Conservation (phyloP, 495 filamentous ascomycete species). For the Apiosordaria backusii region DNA sequence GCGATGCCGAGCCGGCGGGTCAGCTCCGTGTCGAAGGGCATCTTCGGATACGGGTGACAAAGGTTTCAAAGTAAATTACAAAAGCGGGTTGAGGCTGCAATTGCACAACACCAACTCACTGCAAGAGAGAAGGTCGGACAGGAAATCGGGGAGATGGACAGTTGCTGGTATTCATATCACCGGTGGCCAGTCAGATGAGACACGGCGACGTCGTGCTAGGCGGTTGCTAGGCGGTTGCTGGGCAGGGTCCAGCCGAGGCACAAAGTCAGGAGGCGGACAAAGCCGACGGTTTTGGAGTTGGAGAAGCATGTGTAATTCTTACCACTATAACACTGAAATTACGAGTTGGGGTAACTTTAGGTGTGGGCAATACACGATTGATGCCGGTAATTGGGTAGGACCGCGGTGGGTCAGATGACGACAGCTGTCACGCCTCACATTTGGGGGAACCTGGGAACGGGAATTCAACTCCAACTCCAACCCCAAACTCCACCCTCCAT, state of each 20-base stretch:
- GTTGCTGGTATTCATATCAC: not conserved
- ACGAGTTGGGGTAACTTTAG: not conserved
- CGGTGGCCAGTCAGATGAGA: conserved; percentile 9
- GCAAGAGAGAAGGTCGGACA: not conserved
- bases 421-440: not conserved
- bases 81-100: not conserved
- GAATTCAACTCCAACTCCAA: not conserved
- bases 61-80: not conserved
- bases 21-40: conserved; percentile 91
- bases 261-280: conserved; percentile 1
- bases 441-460: not conserved
- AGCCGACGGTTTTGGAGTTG: conserved; percentile 6
- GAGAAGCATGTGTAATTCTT: conserved; percentile 1
- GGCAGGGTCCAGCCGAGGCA: conserved; percentile 4
- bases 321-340: not conserved
- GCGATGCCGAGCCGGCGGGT: conserved; percentile 86
- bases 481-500: too few species aligned
- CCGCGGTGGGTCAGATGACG: conserved; percentile 2
- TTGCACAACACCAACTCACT: too few species aligned
- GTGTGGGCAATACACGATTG: not conserved
- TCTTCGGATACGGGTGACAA: conserved; percentile 35
- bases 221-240: conserved; percentile 1
- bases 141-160: not conserved
- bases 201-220: conserved; percentile 4
- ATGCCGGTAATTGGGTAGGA: not conserved